Conservation (phyloP, 2,329 filamentous ascomycete species). For the Alternaria postmessia region DNA sequence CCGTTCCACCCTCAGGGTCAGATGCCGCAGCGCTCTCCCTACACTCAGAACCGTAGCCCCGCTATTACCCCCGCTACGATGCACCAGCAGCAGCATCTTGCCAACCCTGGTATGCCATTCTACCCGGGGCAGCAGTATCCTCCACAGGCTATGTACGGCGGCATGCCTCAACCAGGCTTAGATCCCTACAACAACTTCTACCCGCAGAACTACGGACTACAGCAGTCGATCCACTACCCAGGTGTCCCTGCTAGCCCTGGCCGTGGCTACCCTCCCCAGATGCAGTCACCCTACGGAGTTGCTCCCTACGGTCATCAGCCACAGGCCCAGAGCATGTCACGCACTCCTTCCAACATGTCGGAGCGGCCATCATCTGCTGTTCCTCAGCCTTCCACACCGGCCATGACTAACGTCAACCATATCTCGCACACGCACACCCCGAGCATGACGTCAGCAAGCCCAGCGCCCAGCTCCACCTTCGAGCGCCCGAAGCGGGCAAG, state of each 20-base stretch:
- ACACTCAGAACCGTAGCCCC: constrained; percentile 66
- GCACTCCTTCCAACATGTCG: constrained; percentile 64
- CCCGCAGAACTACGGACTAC: constrained; percentile 61
- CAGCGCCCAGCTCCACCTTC: constrained; percentile 69
- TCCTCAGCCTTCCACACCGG: constrained; percentile 66
- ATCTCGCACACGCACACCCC: constrained; percentile 62
- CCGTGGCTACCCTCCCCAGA: constrained; percentile 55
- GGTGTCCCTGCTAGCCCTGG: constrained; percentile 57
- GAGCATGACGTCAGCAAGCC: constrained; percentile 65
- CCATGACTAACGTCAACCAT: constrained; percentile 52
- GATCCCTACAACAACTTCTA: constrained; percentile 53
- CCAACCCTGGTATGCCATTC: constrained; percentile 68
- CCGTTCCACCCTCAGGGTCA: constrained; percentile 59
- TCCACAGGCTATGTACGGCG: constrained; percentile 66
- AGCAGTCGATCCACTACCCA: constrained; percentile 55
- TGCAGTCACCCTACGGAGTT: constrained; percentile 56
- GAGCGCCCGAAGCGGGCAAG: constrained; percentile 72
- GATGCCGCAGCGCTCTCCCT: constrained; percentile 66
- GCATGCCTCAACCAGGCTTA: constrained; percentile 61
- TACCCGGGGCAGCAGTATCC: constrained; percentile 65
- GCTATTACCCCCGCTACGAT: constrained; percentile 69
- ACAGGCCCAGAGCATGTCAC: constrained; percentile 70
- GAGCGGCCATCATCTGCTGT: constrained; percentile 70
- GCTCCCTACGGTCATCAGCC: constrained; percentile 63
- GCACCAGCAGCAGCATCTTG: constrained; percentile 65